Percentiles rank a stretch among this genome's conserved stretches.
phyloP scores from a whole-genome alignment of 257 asterid species.

The Lavandula angustifolia region DNA sequence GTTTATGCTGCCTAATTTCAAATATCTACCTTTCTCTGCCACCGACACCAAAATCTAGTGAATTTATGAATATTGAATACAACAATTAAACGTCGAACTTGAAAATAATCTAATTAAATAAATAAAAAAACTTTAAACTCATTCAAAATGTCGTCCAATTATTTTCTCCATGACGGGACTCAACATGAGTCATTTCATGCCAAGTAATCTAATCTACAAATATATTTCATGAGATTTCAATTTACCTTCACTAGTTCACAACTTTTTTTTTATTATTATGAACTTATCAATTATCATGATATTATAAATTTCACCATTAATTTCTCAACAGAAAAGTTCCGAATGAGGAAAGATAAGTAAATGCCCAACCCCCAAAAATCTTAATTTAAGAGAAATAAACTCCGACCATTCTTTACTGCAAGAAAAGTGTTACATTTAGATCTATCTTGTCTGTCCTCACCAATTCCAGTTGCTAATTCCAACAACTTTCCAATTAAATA shows the following conservation, averaged over 20 bases:
- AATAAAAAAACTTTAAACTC: no score
- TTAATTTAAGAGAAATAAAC: constrained; percentile 9
- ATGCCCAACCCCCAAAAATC: constrained; percentile 3
- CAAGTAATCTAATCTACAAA: background rate
- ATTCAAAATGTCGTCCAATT: background rate
- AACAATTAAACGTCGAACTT: no score
- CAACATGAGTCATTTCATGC: background rate
- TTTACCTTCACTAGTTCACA: no score
- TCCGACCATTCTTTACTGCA: constrained; percentile 25
- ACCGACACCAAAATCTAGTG: no score
- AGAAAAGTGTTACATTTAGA: constrained; percentile 26
- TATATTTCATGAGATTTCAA: background rate
- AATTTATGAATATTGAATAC: no score
- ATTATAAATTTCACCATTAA: background rate
- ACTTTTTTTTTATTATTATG: no score
- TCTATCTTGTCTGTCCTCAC: constrained; percentile 30
- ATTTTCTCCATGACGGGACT: background rate
- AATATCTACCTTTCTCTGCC: no score
- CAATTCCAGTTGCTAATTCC: constrained; percentile 51
- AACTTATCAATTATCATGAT: background rate
- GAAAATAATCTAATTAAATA: no score
- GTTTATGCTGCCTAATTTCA: background rate
- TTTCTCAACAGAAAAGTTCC: background rate
- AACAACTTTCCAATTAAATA: constrained; percentile 32
- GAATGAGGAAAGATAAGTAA: constrained; percentile 28